phyloP scores from a whole-genome alignment of 192 early-diverging fungal species.

The Entomortierella chlamydospora region DNA sequence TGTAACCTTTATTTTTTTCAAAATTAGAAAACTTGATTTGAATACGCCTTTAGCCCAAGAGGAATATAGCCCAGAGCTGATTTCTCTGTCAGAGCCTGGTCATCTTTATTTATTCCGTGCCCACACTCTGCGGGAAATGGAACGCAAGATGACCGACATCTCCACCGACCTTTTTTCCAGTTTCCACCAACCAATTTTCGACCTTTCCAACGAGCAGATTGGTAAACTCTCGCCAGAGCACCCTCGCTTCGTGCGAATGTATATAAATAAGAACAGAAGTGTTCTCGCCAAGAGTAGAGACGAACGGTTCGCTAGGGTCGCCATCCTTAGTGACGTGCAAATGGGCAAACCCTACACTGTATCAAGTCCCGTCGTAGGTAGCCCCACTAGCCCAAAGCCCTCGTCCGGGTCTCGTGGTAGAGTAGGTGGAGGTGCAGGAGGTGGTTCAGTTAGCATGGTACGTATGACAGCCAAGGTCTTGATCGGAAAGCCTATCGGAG shows the following conservation, averaged over 20 bases:
- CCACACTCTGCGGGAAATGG: conserved; percentile 47
- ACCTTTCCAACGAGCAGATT: conserved; percentile 17
- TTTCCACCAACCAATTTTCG: conserved; percentile 47
- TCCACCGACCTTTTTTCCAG: conserved; percentile 42
- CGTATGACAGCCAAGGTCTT: conserved; percentile 31
- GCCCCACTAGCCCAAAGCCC: conserved; percentile 1
- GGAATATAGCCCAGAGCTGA: conserved; percentile 25
- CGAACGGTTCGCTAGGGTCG: conserved; percentile 46
- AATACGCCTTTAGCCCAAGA: conserved; percentile 29
- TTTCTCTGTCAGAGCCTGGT: conserved; percentile 37
- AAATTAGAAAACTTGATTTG: conserved; percentile 20
- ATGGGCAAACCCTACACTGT: conserved; percentile 31
- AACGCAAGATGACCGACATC: conserved; percentile 52
- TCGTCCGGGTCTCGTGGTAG: neutral
- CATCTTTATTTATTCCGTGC: conserved; percentile 48
- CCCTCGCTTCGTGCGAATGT: conserved; percentile 42
- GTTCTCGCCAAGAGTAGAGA: conserved; percentile 44
- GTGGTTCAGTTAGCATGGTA: conserved; percentile 36
- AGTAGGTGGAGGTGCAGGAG: neutral
- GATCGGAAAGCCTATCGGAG: conserved; percentile 58
- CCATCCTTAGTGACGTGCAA: conserved; percentile 31
- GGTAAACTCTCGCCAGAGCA: conserved; percentile 37
- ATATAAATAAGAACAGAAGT: conserved; percentile 49
- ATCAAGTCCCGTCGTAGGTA: conserved; percentile 1
- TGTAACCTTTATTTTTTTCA: neutral